phyloP scores from a whole-genome alignment of 441 rosid genomes.

The Populus hybrid region DNA sequence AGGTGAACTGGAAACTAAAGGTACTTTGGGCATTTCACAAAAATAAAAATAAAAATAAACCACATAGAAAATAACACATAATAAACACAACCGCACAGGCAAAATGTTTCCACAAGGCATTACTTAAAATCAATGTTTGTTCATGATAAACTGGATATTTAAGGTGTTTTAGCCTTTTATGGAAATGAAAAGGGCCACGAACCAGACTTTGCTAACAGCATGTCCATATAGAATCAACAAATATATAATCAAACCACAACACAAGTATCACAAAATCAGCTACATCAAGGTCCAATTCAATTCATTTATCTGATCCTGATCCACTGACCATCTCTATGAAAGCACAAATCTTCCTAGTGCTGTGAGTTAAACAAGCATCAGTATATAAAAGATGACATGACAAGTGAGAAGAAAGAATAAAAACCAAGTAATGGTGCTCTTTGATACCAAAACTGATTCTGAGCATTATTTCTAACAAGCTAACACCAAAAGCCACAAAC shows the following conservation, averaged over 20 bases:
- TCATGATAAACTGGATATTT: neutral
- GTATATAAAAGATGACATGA: neutral
- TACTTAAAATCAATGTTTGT: neutral
- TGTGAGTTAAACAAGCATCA: neutral
- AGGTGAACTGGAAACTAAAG: neutral
- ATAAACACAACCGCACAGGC: neutral
- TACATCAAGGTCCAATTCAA: neutral
- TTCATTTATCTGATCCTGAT: conserved; percentile 1
- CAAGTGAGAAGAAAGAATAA: neutral
- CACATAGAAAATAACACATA: neutral
- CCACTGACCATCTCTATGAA: neutral
- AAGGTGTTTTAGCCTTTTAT: neutral
- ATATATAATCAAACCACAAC: neutral
- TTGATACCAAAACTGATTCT: neutral
- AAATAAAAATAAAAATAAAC: neutral
- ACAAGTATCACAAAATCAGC: neutral
- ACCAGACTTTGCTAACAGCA: neutral
- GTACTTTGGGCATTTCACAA: neutral
- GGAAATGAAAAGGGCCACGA: neutral
- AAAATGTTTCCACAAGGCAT: neutral
- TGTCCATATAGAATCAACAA: neutral
- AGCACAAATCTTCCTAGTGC: neutral
- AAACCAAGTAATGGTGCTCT: neutral
- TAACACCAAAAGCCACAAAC: neutral
- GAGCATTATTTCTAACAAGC: neutral